A percentile compares a stretch with the other conserved stretches of the same genome.
These are phyloP conservation scores for Piromyces finnis DNA, from an alignment of 192 early-diverging fungal species.

Conservation along the genomic window DNA sequence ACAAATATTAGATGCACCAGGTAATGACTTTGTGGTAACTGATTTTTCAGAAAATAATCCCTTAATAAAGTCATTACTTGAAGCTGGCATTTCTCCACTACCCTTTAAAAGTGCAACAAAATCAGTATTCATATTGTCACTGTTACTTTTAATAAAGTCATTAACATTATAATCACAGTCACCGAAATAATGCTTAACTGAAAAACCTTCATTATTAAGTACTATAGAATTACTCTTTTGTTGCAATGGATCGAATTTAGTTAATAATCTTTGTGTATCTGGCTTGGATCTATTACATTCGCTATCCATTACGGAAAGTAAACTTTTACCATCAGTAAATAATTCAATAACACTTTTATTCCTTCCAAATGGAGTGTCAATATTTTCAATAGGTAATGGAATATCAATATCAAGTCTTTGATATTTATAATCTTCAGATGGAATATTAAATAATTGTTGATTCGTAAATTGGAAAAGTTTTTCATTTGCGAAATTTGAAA, in stretches of 20 bases:
- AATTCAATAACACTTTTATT: neutral
- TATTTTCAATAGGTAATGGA: neutral
- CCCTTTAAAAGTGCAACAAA: constrained; percentile 75
- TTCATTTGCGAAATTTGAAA: constrained; percentile 74
- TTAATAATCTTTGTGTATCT: neutral
- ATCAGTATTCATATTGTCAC: constrained; percentile 59
- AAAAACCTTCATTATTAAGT: constrained; percentile 22
- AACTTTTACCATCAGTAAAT: neutral
- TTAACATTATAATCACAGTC: constrained; percentile 34
- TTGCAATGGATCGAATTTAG: neutral
- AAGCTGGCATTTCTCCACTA: neutral
- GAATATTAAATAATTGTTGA: neutral
- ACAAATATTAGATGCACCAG: neutral
- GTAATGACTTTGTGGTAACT: neutral
- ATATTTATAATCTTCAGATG: neutral
- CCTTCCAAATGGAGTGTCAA: neutral
- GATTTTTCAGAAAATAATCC: neutral
- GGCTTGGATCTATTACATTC: neutral
- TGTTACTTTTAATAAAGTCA: constrained; percentile 56
- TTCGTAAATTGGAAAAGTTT: constrained; percentile 52
- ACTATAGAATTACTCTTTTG: neutral
- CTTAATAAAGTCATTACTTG: neutral
- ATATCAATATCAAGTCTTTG: neutral
- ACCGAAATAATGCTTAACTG: constrained; percentile 61
- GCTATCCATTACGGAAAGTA: neutral